Conservation (phyloP, 2,329 filamentous ascomycete species). For the Fusarium foetens region DNA sequence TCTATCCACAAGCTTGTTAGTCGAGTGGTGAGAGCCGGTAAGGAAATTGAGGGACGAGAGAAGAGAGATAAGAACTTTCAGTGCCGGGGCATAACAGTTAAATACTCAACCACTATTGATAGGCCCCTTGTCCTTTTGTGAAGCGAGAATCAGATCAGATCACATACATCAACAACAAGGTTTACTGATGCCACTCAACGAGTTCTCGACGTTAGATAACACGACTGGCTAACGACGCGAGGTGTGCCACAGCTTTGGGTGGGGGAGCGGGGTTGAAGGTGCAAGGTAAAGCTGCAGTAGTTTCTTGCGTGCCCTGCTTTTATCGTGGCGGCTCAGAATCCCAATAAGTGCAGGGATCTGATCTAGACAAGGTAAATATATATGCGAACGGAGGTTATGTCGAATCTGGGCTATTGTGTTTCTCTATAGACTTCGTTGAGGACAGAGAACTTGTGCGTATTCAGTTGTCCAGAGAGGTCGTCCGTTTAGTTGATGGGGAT, state of each 20-base stretch:
- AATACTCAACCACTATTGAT: conserved; percentile 26
- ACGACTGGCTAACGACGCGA: conserved; percentile 39
- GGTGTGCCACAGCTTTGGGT: conserved; percentile 39
- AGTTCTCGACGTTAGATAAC: conserved; percentile 44
- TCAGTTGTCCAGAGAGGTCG: conserved; percentile 7
- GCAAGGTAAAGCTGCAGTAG: conserved; percentile 42
- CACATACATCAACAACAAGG: conserved; percentile 41
- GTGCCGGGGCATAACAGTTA: conserved; percentile 26
- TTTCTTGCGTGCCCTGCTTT: conserved; percentile 32
- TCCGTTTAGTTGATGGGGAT: conserved; percentile 24
- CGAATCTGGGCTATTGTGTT: background rate
- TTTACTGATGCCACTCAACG: conserved; percentile 37
- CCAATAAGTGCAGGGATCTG: conserved; percentile 18
- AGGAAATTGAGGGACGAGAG: conserved; percentile 5
- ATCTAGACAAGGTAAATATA: background rate
- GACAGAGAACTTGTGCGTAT: background rate
- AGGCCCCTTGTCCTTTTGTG: conserved; percentile 27
- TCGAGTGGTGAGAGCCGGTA: conserved; percentile 8
- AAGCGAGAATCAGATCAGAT: conserved; percentile 45
- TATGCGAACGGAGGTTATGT: background rate
- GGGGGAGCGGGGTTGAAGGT: conserved; percentile 42
- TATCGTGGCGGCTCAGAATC: conserved; percentile 17
- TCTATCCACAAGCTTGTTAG: conserved; percentile 31
- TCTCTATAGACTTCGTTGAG: background rate
- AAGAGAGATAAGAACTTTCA: conserved; percentile 15